Percentiles rank a stretch among this genome's conserved stretches.
Evolutionary conservation across 1,284 basidiomycete species (phyloP).

Genomic region (Schizophyllum commune): DNA sequence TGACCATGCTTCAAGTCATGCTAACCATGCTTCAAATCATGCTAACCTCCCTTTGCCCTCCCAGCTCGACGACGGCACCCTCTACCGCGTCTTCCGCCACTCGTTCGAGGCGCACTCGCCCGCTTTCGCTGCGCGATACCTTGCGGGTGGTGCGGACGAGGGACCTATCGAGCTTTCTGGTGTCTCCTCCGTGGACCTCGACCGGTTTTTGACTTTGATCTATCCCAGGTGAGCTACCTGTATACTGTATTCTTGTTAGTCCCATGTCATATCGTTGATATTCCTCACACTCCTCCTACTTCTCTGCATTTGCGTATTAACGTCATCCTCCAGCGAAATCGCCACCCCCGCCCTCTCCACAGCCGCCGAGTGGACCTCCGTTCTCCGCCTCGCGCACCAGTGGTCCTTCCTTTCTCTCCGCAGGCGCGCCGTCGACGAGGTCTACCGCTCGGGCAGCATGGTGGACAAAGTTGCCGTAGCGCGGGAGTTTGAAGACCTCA

Average conservation of each 20-base stretch:
- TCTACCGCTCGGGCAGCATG: not conserved
- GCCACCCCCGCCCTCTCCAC: not conserved
- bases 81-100: not conserved
- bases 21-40: too few relatives aligned
- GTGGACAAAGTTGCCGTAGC: not conserved
- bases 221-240: too few relatives aligned
- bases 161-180: not conserved
- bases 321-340: not conserved
- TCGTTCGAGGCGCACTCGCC: not conserved
- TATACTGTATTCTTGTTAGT: too few relatives aligned
- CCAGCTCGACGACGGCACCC: not conserved
- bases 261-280: too few relatives aligned
- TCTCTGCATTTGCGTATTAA: too few relatives aligned
- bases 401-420: slow-evolving; percentile 22
- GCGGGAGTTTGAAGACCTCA: not conserved
- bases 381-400: slow-evolving; percentile 20
- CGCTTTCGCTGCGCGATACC: not conserved
- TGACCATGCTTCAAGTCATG: too few relatives aligned
- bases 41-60: too few relatives aligned
- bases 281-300: too few relatives aligned
- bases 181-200: not conserved
- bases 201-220: not conserved
- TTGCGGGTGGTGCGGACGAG: not conserved
- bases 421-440: slow-evolving; percentile 16
- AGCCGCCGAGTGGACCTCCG: slow-evolving; percentile 15